Evolutionary conservation across 176 grass and related monocot genomes (phyloP), one percentile per base, ranked within the genome.

Genomic region (Puya raimondii): DNA sequence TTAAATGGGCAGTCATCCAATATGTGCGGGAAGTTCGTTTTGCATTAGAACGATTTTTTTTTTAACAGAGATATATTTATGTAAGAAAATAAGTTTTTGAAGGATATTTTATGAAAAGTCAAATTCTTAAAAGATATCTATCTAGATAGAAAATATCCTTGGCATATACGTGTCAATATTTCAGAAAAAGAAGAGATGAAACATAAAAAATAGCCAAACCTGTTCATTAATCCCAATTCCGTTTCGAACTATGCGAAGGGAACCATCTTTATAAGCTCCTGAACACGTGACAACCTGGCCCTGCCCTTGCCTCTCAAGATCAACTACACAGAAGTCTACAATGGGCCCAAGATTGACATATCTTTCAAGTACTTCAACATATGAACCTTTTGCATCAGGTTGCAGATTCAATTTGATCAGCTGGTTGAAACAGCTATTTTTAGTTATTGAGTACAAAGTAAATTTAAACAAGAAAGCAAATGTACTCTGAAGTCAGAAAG

Each of bases 271-370:
- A 78, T 79, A 97, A 74, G 93, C 84, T 48, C 93, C 93, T 21
- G 93, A 97, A 74, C 93, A 97, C 53, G 89, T 92, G 25, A 97
- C 89, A 10, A 97, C 84, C 71, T 97, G 93, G 48, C 93, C 93
- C 76, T 97, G 93, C 9, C 89, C 89, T 84, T 97, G 89, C 73
- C 89, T 89, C 76, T 97, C 93, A 69, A 97, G 88, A 72, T 97
- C 93, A 51, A 97, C 93, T 59, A 97, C 79, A 13, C 93, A 97
- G 71, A 97, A 97, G 65, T 97, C 93, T 52, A 86, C 85, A 76
- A 97, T 97, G 8, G 93, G 93, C 64, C 93, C 93, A 67, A 97
- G 79, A 71, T 97, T 97, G 71, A 92, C 86, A 79, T 92, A 97
- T 15, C 65, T 83, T 53, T 97, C 93, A 71, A 97, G 88, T 70